These are phyloP conservation scores for Flaveria ramosissima DNA, from an alignment of 129 eudicot species.

Conservation along the genomic window DNA sequence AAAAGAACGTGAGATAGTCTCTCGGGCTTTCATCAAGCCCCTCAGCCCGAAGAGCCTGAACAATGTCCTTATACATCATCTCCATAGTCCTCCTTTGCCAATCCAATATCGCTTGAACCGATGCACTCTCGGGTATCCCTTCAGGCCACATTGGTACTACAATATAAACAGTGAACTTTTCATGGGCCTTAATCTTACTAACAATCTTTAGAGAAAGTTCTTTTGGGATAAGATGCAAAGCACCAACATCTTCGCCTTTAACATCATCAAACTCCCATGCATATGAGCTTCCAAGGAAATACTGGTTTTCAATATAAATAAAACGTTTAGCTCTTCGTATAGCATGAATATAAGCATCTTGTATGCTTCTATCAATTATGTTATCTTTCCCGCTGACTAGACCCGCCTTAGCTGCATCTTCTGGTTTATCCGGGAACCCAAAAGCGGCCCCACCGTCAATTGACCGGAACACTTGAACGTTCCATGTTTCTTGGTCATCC, in stretches of 20 bases:
- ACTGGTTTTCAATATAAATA: constrained; percentile 80
- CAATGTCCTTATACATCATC: constrained; percentile 80
- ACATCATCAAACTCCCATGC: constrained; percentile 61
- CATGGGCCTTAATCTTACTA: constrained; percentile 76
- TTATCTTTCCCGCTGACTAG: constrained; percentile 86
- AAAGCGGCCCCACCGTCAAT: constrained; percentile 91
- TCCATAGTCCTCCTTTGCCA: constrained; percentile 92
- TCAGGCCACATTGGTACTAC: constrained; percentile 97
- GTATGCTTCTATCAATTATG: constrained; percentile 78
- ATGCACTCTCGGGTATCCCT: constrained; percentile 82
- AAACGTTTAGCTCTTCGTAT: constrained; percentile 74
- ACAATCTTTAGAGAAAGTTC: constrained; percentile 76
- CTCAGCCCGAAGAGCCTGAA: constrained; percentile 55
- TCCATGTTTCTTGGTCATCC: constrained; percentile 76
- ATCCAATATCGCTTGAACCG: constrained; percentile 84
- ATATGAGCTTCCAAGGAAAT: constrained; percentile 72
- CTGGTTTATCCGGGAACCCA: constrained; percentile 76
- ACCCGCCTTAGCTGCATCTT: constrained; percentile 73
- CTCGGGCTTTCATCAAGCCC: constrained; percentile 70
- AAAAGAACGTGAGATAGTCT: constrained; percentile 73
- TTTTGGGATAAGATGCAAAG: constrained; percentile 75
- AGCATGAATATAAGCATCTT: constrained; percentile 84
- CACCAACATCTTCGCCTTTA: constrained; percentile 71
- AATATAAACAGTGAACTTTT: constrained; percentile 74
- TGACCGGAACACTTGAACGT: constrained; percentile 72